Conservation (phyloP, 2,329 filamentous ascomycete species). For the Xenosphaeropsis pyriputrescens region DNA sequence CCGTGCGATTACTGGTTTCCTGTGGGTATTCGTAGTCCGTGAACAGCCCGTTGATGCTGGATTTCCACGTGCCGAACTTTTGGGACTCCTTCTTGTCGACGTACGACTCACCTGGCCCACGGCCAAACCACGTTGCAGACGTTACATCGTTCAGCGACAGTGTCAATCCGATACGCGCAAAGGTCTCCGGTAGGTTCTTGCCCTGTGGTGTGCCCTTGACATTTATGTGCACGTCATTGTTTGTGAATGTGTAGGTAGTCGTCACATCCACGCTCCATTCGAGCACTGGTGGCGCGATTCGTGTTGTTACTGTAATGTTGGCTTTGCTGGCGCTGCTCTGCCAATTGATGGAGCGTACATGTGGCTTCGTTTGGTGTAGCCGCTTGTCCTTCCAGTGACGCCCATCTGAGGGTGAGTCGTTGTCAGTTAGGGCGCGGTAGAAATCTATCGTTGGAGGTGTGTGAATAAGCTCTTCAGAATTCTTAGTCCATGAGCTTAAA, state of each 20-base stretch:
- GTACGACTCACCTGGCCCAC: conserved; percentile 53
- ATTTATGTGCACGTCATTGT: conserved; percentile 31
- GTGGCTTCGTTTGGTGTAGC: conserved; percentile 28
- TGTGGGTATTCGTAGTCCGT: conserved; percentile 54
- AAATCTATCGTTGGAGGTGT: conserved; percentile 33
- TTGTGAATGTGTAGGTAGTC: conserved; percentile 38
- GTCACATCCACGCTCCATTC: conserved; percentile 40
- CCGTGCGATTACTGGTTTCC: conserved; percentile 49
- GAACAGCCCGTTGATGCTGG: conserved; percentile 33
- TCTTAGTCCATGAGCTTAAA: conserved; percentile 25
- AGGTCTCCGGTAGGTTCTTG: conserved; percentile 32
- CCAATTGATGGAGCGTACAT: conserved; percentile 21
- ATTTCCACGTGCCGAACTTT: conserved; percentile 35
- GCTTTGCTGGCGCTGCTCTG: conserved; percentile 11
- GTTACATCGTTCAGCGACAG: conserved; percentile 24
- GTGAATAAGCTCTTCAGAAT: conserved; percentile 25
- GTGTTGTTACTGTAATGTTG: conserved; percentile 29
- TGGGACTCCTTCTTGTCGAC: conserved; percentile 49
- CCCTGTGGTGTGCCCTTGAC: conserved; percentile 32
- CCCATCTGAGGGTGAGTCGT: conserved; percentile 40
- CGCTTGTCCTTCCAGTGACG: conserved; percentile 37
- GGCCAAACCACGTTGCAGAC: conserved; percentile 46
- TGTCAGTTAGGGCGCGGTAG: conserved; percentile 53
- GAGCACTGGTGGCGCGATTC: conserved; percentile 46
- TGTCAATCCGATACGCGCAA: conserved; percentile 49